Evolutionary conservation across 225 moss, liverwort and hornwort species (phyloP), one percentile per base, ranked within the genome.

Genomic region (Marchantia paleacea): DNA sequence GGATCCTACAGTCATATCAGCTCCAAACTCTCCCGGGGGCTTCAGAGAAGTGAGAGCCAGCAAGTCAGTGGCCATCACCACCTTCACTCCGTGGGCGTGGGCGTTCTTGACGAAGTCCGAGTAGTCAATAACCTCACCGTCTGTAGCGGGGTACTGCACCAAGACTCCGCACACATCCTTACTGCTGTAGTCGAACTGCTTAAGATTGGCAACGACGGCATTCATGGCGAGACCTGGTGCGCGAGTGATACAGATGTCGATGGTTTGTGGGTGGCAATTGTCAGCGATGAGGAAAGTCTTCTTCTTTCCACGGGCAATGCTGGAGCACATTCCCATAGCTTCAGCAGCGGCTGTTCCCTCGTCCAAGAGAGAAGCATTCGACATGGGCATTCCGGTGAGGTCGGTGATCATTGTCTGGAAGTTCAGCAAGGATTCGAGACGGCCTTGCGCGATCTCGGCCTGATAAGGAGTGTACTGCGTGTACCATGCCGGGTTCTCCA

Each of bases 381-480:
- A 90, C 97, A 99, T 99, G 7, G 97, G 95, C 97, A 99, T 92
- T 67, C 87, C 92, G 20, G 95, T 99, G 79, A 99, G 91, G 72
- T 99, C 97, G 4, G 93, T 92, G 10, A 99, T 77, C 90, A 99
- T 51, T 64, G 93, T 95, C 78, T 99, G 97, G 61, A 91, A 99
- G 81, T 99, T 99, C 57, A 99, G 90, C 83, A 99, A 86, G 16
- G 93, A 93, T 88, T 99, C 97, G 12, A 99, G 84, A 18, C 97
- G 82, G 12, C 97, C 97, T 83, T 99, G 97, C 25, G 97, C 97
- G 75, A 99, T 95, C 85, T 99, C 97, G 12, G 97, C 97, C 89
- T 99, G 97, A 81, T 99, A 99, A 14, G 97, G 97, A 52, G 97
- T 99, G 87, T 97, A 97, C 87, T 97, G 97, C 50, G 97, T 97